phyloP scores from a whole-genome alignment of 768 basidiomycete genomes.

The Cystobasidium tubakii region DNA sequence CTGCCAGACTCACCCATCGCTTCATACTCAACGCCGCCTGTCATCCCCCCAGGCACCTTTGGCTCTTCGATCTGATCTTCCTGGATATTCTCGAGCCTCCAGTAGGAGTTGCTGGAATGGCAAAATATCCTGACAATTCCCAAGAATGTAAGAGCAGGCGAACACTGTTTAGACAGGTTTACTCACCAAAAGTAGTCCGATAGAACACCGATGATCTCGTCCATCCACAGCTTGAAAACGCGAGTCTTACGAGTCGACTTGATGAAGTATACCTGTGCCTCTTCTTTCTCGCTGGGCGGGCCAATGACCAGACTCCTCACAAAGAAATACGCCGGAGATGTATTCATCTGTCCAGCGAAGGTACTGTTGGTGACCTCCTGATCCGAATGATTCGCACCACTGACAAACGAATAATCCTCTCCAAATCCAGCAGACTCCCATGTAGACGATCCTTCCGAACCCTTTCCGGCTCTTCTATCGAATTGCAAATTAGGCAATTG shows the following conservation, averaged over 20 bases:
- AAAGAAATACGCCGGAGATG: conserved; percentile 26
- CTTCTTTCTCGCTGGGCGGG: conserved; percentile 44
- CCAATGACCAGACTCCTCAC: conserved; percentile 41
- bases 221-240: conserved; percentile 73
- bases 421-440: conserved; percentile 32
- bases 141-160: background rate
- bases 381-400: background rate
- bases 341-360: background rate
- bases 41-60: conserved; percentile 93
- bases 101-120: conserved; percentile 85
- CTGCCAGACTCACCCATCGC: conserved; percentile 95
- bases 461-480: background rate
- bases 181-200: conserved; percentile 59
- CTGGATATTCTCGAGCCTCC: conserved; percentile 77
- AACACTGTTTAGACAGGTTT: background rate
- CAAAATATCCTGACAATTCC: conserved; percentile 82
- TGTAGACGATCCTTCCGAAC: conserved; percentile 5
- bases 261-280: conserved; percentile 50
- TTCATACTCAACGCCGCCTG: conserved; percentile 96
- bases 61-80: conserved; percentile 79
- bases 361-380: background rate
- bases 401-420: conserved; percentile 13
- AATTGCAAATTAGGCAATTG: background rate
- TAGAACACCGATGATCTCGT: conserved; percentile 80
- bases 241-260: conserved; percentile 51